phyloP scores from a whole-genome alignment of 768 basidiomycete species.

The Suillus tomentosus region DNA sequence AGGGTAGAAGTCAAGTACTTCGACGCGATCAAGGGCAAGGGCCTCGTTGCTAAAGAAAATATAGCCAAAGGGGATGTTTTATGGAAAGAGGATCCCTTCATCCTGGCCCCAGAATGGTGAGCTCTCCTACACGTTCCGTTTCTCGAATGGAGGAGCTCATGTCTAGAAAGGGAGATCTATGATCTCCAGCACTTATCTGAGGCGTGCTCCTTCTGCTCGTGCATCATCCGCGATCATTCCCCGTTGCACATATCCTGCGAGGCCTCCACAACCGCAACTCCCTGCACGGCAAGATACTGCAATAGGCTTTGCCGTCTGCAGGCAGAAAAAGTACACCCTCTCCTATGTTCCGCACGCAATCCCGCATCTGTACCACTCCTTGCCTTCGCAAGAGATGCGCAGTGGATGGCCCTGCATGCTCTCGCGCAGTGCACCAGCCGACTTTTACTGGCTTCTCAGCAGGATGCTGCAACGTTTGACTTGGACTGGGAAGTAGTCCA shows the following conservation, averaged over 20 bases:
- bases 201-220: slow-evolving; percentile 77
- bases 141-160: slow-evolving; percentile 1
- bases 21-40: slow-evolving; percentile 75
- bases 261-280: slow-evolving; percentile 40
- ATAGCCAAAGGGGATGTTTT: slow-evolving; percentile 73
- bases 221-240: slow-evolving; percentile 49
- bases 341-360: slow-evolving; percentile 77
- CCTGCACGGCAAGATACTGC: slow-evolving; percentile 75
- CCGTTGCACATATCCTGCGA: slow-evolving; percentile 56
- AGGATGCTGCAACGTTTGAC: slow-evolving; percentile 36
- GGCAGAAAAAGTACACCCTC: slow-evolving; percentile 62
- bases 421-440: slow-evolving; percentile 66
- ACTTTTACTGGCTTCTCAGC: slow-evolving; percentile 56
- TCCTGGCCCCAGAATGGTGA: slow-evolving; percentile 81
- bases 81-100: slow-evolving; percentile 86
- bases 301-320: slow-evolving; percentile 74
- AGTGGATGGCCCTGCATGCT: slow-evolving; percentile 76
- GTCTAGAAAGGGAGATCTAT: slow-evolving; percentile 66
- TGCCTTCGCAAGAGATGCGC: slow-evolving; percentile 54
- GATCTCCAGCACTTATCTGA: slow-evolving; percentile 59
- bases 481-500: slow-evolving; percentile 58
- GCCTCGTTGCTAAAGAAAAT: slow-evolving; percentile 68
- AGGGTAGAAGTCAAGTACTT: slow-evolving; percentile 73
- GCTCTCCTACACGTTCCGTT: slow-evolving; percentile 16
- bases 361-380: slow-evolving; percentile 65